phyloP scores from a whole-genome alignment of 768 basidiomycete genomes.

The Suillus sp. region DNA sequence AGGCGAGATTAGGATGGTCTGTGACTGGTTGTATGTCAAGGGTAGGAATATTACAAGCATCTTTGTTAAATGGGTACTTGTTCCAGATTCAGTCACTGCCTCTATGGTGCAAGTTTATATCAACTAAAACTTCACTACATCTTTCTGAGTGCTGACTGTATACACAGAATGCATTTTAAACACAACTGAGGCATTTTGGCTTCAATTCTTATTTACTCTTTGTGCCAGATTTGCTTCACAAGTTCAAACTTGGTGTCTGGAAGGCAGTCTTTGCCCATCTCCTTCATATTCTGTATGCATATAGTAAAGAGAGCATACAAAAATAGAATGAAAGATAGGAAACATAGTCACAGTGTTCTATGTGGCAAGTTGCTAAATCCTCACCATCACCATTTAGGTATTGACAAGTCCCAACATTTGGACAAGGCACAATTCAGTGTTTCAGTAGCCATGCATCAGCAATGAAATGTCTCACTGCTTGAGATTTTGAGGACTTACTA shows the following conservation, averaged over 20 bases:
- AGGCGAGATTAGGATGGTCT: conserved; percentile 7
- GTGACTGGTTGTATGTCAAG: conserved; percentile 11
- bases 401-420: conserved; percentile 34
- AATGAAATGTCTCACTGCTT: conserved; percentile 36
- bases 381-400: conserved; percentile 23
- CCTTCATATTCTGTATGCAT: conserved; percentile 32
- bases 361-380: not conserved
- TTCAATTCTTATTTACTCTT: conserved; percentile 33
- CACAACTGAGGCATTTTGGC: conserved; percentile 15
- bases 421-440: conserved; percentile 28
- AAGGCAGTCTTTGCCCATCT: conserved; percentile 38
- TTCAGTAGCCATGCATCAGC: conserved; percentile 35
- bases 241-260: conserved; percentile 42
- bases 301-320: not conserved
- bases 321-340: not conserved
- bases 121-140: too few species aligned
- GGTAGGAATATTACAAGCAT: conserved; percentile 1
- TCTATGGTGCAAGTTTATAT: not conserved
- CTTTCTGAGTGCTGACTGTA: not conserved
- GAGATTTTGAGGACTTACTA: not conserved
- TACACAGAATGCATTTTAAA: conserved; percentile 40
- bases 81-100: not conserved
- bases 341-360: not conserved
- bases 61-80: not conserved
- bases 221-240: conserved; percentile 40